phyloP scores from a whole-genome alignment of 352 stramenopile species.

The Phytopythium kandeliae region DNA sequence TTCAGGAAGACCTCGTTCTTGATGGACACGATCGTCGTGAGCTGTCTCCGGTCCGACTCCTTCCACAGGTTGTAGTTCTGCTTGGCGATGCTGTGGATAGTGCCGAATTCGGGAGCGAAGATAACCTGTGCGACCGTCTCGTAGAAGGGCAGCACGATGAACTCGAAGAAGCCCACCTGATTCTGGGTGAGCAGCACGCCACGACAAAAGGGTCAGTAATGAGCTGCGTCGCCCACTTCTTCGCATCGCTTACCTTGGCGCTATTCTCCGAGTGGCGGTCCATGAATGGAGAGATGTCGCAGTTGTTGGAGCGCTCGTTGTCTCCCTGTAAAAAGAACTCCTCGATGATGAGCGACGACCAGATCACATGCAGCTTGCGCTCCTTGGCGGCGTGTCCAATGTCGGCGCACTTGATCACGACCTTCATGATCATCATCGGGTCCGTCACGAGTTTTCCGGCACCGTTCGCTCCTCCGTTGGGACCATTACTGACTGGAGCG shows the following conservation, averaged over 20 bases:
- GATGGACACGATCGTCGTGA: conserved; percentile 79
- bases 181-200: conserved; percentile 28
- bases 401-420: conserved; percentile 89
- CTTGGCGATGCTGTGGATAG: conserved; percentile 74
- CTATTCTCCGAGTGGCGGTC: conserved; percentile 86
- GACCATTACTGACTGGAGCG: background rate
- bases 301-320: conserved; percentile 83
- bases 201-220: conserved; percentile 4
- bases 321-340: conserved; percentile 96
- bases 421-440: conserved; percentile 86
- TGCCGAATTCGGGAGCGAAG: conserved; percentile 61
- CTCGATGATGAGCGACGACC: conserved; percentile 90
- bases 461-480: conserved; percentile 2
- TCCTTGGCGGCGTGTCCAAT: conserved; percentile 91
- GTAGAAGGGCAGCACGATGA: conserved; percentile 80
- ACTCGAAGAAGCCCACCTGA: conserved; percentile 85
- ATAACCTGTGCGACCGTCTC: conserved; percentile 74
- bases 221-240: too few relatives aligned
- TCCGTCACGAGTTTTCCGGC: conserved; percentile 36
- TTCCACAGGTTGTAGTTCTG: conserved; percentile 86
- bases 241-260: conserved; percentile 45
- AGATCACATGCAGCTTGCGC: conserved; percentile 81
- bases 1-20: conserved; percentile 76
- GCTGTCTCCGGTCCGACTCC: conserved; percentile 67
- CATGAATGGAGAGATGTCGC: conserved; percentile 91